Evolutionary conservation across 2,329 filamentous ascomycete species (phyloP).

Genomic region (Cordyceps tenuipes): DNA sequence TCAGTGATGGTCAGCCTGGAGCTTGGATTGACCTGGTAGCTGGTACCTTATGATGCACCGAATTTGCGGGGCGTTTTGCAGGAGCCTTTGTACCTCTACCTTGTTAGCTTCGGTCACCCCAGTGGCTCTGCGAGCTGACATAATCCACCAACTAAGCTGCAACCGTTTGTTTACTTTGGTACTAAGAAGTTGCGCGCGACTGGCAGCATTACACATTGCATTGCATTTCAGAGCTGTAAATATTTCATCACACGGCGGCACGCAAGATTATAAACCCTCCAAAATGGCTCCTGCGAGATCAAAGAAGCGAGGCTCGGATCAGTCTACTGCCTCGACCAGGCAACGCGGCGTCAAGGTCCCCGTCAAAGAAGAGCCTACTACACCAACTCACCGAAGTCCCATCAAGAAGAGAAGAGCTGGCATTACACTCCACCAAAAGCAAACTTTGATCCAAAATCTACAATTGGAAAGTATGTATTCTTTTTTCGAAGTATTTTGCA

Average conservation of each 20-base stretch:
- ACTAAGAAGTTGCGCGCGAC: constrained; percentile 8
- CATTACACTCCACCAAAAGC: constrained; percentile 67
- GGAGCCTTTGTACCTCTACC: background rate
- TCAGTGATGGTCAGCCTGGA: constrained; percentile 14
- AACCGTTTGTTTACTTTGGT: constrained; percentile 16
- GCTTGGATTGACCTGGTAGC: constrained; percentile 3
- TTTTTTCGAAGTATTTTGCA: background rate
- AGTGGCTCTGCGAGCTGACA: constrained; percentile 13
- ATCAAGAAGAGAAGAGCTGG: constrained; percentile 52
- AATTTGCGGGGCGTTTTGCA: background rate
- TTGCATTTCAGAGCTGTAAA: background rate
- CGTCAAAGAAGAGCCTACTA: constrained; percentile 24
- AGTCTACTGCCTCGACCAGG: constrained; percentile 7
- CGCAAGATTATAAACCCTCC: background rate
- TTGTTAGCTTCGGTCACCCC: background rate
- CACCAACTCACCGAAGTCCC: constrained; percentile 45
- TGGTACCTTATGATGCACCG: background rate
- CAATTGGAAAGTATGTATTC: constrained; percentile 69
- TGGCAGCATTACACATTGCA: background rate
- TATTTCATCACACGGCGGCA: background rate
- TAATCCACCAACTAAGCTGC: constrained; percentile 12
- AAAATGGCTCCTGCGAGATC: constrained; percentile 10
- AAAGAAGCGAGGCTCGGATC: constrained; percentile 11
- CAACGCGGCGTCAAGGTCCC: constrained; percentile 16
- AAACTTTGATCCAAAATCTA: constrained; percentile 79